These are phyloP conservation scores for Termitomyces sp. DNA, from an alignment of 768 basidiomycete genomes.

Conservation along the genomic window DNA sequence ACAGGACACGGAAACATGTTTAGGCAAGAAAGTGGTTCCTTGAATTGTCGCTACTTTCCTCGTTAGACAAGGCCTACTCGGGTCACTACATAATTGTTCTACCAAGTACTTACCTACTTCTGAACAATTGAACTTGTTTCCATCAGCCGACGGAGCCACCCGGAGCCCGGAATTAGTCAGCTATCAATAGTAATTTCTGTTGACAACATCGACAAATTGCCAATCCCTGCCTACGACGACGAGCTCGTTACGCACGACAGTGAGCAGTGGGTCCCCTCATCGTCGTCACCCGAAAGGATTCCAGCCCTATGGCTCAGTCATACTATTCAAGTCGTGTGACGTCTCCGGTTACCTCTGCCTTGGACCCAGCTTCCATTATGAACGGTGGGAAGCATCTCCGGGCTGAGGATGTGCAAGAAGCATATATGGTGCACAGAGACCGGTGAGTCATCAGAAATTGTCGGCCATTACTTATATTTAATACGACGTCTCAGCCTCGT, in stretches of 20 bases:
- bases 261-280: conserved; percentile 6
- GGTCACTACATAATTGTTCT: no score
- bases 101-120: no score
- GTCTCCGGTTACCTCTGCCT: conserved; percentile 28
- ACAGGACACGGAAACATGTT: no score
- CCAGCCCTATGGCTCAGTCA: conserved; percentile 34
- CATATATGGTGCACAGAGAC: conserved; percentile 71
- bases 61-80: no score
- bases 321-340: conserved; percentile 30
- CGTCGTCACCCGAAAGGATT: conserved; percentile 1
- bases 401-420: conserved; percentile 71
- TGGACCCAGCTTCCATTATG: conserved; percentile 24
- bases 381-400: conserved; percentile 41
- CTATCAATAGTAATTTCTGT: conserved; percentile 1
- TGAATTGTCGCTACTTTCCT: no score
- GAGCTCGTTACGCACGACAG: conserved; percentile 7
- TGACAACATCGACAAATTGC: conserved; percentile 9
- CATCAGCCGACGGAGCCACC: conserved; percentile 7
- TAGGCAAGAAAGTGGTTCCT: no score
- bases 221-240: conserved; percentile 3
- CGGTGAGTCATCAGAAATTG: conserved; percentile 41
- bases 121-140: no score
- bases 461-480: conserved; percentile 2
- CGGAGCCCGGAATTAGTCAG: conserved; percentile 14
- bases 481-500: conserved; percentile 47